Percentiles rank a stretch among this genome's conserved stretches.
Evolutionary conservation across 2,329 filamentous ascomycete species (phyloP).

Genomic region (Cladophialophora carrionii): DNA sequence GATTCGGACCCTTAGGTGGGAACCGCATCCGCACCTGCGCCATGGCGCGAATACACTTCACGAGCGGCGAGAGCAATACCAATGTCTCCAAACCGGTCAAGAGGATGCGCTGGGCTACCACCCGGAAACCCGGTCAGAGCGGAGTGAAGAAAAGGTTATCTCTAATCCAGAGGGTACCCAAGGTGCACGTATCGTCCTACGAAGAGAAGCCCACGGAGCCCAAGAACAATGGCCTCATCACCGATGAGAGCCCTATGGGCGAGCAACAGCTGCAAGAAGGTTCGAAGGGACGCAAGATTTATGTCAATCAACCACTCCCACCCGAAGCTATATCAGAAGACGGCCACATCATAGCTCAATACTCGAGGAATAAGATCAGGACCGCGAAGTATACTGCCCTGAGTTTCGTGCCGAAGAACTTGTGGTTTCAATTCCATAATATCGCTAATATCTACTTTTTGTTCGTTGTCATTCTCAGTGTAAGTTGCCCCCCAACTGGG

Average conservation of each 20-base stretch:
- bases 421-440: slow-evolving; percentile 98
- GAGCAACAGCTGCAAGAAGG: slow-evolving; percentile 41
- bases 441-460: slow-evolving; percentile 98
- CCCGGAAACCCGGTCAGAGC: slow-evolving; percentile 75
- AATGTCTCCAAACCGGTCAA: slow-evolving; percentile 68
- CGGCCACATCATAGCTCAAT: slow-evolving; percentile 70
- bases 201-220: slow-evolving; percentile 47
- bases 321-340: slow-evolving; percentile 76
- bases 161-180: slow-evolving; percentile 75
- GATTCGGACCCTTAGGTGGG: slow-evolving; percentile 11
- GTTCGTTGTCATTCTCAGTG: slow-evolving; percentile 89
- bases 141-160: slow-evolving; percentile 79
- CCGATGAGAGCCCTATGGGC: slow-evolving; percentile 33
- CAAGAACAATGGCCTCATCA: slow-evolving; percentile 42
- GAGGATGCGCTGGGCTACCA: slow-evolving; percentile 94
- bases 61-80: slow-evolving; percentile 49
- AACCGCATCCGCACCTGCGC: not conserved
- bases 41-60: slow-evolving; percentile 37
- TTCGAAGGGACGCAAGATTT: slow-evolving; percentile 64
- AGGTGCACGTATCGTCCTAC: slow-evolving; percentile 63
- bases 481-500: slow-evolving; percentile 58
- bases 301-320: slow-evolving; percentile 84
- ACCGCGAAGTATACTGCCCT: slow-evolving; percentile 97
- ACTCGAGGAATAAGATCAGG: slow-evolving; percentile 91
- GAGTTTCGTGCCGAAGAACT: slow-evolving; percentile 93